These are phyloP conservation scores for Protostelium mycophagum DNA, from an alignment of 78 protist genomes.

Conservation along the genomic window DNA sequence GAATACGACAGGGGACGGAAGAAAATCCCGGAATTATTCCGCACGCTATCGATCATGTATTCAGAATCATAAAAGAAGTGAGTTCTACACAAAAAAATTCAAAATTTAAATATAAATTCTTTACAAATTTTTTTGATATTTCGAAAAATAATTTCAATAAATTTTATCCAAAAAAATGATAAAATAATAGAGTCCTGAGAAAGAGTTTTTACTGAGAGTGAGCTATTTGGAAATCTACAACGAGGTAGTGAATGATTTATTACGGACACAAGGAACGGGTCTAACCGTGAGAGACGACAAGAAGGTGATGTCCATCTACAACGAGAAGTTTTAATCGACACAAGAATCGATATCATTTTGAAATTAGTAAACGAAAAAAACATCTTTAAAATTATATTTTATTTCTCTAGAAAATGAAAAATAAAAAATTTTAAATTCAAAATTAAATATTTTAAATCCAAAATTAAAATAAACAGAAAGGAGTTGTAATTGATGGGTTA, in stretches of 20 bases:
- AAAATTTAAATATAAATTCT: not conserved
- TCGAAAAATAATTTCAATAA: too few species aligned
- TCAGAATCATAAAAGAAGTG: conserved; percentile 23
- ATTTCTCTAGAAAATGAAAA: too few species aligned
- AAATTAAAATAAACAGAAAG: not conserved
- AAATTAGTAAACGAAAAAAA: too few species aligned
- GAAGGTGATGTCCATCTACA: not conserved
- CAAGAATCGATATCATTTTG: too few species aligned
- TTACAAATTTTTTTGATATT: not conserved
- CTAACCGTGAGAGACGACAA: not conserved
- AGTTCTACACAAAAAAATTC: too few species aligned
- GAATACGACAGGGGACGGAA: conserved; percentile 10
- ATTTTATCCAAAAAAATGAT: too few species aligned
- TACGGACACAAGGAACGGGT: conserved; percentile 34
- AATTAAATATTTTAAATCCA: too few species aligned
- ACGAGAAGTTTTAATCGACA: too few species aligned
- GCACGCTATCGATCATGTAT: conserved; percentile 37
- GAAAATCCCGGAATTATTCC: conserved; percentile 52
- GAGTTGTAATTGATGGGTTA: conserved; percentile 44
- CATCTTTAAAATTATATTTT: too few species aligned
- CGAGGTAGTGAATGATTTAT: conserved; percentile 65
- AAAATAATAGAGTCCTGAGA: conserved; percentile 9
- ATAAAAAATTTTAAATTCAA: too few species aligned
- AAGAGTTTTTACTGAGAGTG: conserved; percentile 66
- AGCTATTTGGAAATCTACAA: conserved; percentile 80